Conservation (phyloP, 331 rosid species). For the Telfairia occidentalis region DNA sequence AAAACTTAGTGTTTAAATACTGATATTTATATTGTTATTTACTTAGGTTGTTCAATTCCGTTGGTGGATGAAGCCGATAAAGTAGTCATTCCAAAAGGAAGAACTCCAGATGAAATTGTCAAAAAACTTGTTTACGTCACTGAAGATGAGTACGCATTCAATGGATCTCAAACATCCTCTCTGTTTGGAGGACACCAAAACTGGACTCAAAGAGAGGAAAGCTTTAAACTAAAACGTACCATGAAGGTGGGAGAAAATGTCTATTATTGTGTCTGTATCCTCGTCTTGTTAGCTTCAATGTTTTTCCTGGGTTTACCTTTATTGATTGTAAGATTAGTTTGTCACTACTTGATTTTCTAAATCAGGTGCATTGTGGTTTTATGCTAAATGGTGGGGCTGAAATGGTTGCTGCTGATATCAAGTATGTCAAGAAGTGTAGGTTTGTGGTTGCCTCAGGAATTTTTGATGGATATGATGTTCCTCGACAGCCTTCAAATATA, state of each 20-base stretch:
- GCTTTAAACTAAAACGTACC: conserved; percentile 57
- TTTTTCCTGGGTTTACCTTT: not conserved
- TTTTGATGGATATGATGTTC: conserved; percentile 87
- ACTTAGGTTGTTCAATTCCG: conserved; percentile 76
- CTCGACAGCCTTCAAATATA: conserved; percentile 83
- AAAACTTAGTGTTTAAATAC: not conserved
- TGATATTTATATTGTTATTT: not conserved
- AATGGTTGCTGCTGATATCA: conserved; percentile 48
- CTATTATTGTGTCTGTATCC: not conserved
- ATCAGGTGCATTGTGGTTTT: conserved; percentile 88
- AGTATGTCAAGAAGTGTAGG: conserved; percentile 70
- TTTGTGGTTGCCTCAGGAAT: conserved; percentile 95
- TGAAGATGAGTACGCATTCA: conserved; percentile 34
- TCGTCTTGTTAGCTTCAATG: not conserved
- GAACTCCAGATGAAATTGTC: conserved; percentile 50
- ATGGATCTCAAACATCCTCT: conserved; percentile 37
- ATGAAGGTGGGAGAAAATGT: conserved; percentile 58
- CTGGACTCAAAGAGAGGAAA: conserved; percentile 72
- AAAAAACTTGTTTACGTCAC: conserved; percentile 40
- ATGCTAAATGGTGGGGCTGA: conserved; percentile 75
- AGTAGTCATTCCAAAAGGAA: conserved; percentile 56
- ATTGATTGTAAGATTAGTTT: too few species aligned
- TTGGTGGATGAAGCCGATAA: conserved; percentile 53
- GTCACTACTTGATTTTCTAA: not conserved
- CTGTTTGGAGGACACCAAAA: conserved; percentile 79